A percentile compares a stretch with the other conserved stretches of the same genome.
phyloP scores from a whole-genome alignment of 2,329 filamentous ascomycete genomes.

The Aspergillus novoparasiticus region DNA sequence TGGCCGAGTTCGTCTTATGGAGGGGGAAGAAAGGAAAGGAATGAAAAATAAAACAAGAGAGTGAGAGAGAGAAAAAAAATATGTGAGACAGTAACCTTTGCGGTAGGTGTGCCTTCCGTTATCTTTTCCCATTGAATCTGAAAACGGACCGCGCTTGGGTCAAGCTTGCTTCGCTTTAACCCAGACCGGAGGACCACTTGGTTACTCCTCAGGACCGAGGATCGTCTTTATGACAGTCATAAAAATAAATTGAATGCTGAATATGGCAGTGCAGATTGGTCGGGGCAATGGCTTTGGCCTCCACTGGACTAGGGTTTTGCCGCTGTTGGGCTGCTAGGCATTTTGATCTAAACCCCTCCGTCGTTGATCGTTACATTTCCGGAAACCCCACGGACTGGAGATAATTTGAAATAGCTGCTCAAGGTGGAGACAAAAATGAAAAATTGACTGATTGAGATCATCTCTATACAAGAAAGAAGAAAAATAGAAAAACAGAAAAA shows the following conservation, averaged over 20 bases:
- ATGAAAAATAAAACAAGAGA: not conserved
- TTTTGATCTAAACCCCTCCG: not conserved
- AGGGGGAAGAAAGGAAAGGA: not conserved
- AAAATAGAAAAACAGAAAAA: not conserved
- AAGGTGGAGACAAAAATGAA: not conserved
- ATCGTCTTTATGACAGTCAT: conserved; percentile 4
- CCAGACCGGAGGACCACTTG: conserved; percentile 1
- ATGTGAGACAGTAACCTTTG: not conserved
- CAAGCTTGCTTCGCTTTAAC: not conserved
- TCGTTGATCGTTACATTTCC: not conserved
- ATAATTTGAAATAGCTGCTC: not conserved
- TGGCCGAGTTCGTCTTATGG: not conserved
- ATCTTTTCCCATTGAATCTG: not conserved
- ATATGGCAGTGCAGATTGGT: not conserved
- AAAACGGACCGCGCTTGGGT: conserved; percentile 5
- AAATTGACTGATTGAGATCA: not conserved
- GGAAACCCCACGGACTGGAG: not conserved
- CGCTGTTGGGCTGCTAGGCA: conserved; percentile 4
- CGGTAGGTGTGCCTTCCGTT: not conserved
- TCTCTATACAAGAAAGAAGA: not conserved
- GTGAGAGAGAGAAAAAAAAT: not conserved
- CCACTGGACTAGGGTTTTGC: conserved; percentile 3
- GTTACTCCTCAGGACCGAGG: not conserved
- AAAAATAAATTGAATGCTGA: not conserved
- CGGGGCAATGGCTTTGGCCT: not conserved